Percentiles rank a stretch among this genome's conserved stretches.
These are phyloP conservation scores for Kwoniella shivajii DNA, from an alignment of 1,284 basidiomycete genomes.

Conservation along the genomic window DNA sequence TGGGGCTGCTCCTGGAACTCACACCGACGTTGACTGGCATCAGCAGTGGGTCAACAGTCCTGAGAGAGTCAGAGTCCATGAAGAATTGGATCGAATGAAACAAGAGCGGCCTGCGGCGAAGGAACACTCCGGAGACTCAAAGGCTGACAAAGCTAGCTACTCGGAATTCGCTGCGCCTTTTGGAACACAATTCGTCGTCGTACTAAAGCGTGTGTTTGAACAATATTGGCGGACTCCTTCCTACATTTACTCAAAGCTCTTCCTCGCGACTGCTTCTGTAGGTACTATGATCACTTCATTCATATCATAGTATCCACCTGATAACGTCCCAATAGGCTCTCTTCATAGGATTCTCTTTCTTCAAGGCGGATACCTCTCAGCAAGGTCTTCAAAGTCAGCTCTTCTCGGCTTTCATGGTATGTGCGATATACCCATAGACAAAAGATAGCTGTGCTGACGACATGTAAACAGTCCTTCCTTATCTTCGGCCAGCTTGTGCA, in stretches of 20 bases:
- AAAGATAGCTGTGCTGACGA: background rate
- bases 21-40: conserved; percentile 70
- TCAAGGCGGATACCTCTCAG: conserved; percentile 64
- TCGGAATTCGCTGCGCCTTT: conserved; percentile 63
- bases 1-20: conserved; percentile 66
- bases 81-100: conserved; percentile 56
- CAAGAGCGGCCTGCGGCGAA: conserved; percentile 35
- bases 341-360: conserved; percentile 63
- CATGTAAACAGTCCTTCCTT: conserved; percentile 39
- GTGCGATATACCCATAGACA: conserved; percentile 8
- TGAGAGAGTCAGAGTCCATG: conserved; percentile 52
- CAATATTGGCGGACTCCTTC: conserved; percentile 67
- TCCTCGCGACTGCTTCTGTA: conserved; percentile 51
- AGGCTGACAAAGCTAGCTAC: conserved; percentile 41
- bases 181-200: conserved; percentile 59
- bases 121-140: conserved; percentile 8
- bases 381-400: conserved; percentile 81
- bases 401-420: conserved; percentile 60
- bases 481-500: conserved; percentile 55
- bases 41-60: conserved; percentile 65
- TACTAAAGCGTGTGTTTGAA: conserved; percentile 61
- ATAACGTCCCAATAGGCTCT: conserved; percentile 42
- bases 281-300: conserved; percentile 25
- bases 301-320: conserved; percentile 1
- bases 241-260: conserved; percentile 75